Percentiles rank a stretch among this genome's conserved stretches.
Evolutionary conservation across 345 rosid species (phyloP).

Genomic region (Hibiscus mutabilis): DNA sequence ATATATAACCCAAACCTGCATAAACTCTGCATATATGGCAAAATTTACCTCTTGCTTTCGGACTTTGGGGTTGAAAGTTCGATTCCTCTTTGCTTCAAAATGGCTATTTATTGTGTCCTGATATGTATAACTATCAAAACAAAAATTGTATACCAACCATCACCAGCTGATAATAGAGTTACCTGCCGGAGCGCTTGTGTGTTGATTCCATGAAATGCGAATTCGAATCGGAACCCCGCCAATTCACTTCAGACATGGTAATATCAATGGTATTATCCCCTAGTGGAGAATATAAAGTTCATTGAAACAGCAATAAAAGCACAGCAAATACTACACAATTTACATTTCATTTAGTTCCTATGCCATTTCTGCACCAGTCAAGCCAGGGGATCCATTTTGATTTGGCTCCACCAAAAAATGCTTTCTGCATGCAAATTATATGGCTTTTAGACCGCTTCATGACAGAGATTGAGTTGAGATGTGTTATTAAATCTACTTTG

Average conservation of each 20-base stretch:
- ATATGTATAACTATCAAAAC: slow-evolving; percentile 34
- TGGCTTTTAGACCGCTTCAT: background rate
- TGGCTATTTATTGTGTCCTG: slow-evolving; percentile 14
- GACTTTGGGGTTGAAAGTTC: slow-evolving; percentile 8
- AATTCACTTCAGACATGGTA: slow-evolving; percentile 24
- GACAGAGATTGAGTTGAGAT: too few relatives aligned
- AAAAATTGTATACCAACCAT: background rate
- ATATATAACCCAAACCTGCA: background rate
- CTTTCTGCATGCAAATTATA: background rate
- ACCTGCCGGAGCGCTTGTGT: slow-evolving; percentile 55
- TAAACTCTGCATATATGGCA: background rate
- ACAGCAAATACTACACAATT: background rate
- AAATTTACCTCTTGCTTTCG: slow-evolving; percentile 51
- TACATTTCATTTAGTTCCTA: slow-evolving; percentile 7
- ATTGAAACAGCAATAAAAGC: slow-evolving; percentile 44
- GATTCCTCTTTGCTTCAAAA: slow-evolving; percentile 22
- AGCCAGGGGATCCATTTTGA: slow-evolving; percentile 1
- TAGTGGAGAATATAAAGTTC: slow-evolving; percentile 8
- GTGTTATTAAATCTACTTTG: too few relatives aligned
- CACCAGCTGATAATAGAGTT: background rate
- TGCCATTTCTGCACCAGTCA: slow-evolving; percentile 1
- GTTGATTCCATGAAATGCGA: slow-evolving; percentile 28
- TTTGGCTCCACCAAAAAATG: background rate
- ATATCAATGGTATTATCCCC: background rate
- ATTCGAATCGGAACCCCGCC: slow-evolving; percentile 29